Percentiles rank a stretch among this genome's conserved stretches.
Conservation (phyloP, 2,329 filamentous ascomycete species). For the Thermochaetoides dissita region DNA sequence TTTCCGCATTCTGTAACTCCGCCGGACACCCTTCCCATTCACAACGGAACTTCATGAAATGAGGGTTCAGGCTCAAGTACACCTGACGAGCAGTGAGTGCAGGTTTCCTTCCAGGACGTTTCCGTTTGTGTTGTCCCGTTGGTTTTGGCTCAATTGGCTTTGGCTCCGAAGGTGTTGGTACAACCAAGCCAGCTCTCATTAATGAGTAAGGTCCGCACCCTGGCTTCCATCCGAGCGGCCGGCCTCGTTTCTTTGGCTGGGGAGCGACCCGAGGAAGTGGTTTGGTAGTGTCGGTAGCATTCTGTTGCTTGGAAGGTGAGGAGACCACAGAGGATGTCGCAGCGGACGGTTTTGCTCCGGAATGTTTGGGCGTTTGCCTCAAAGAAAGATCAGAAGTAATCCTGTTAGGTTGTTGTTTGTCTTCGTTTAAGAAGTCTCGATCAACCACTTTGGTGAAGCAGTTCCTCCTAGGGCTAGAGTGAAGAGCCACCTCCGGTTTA, state of each 20-base stretch:
- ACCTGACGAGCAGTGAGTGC: slow-evolving; percentile 26
- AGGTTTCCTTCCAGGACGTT: slow-evolving; percentile 26
- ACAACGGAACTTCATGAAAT: slow-evolving; percentile 40
- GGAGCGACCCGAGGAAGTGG: slow-evolving; percentile 1
- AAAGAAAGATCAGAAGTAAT: slow-evolving; percentile 12
- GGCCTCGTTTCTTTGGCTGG: slow-evolving; percentile 24
- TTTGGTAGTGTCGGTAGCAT: too few relatives aligned
- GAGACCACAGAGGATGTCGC: not conserved
- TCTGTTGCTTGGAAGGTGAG: not conserved
- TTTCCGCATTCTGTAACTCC: slow-evolving; percentile 48
- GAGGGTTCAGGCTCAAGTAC: slow-evolving; percentile 28
- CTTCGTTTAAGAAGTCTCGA: not conserved
- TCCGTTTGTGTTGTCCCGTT: slow-evolving; percentile 18
- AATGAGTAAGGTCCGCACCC: slow-evolving; percentile 20
- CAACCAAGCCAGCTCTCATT: slow-evolving; percentile 2
- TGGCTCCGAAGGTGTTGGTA: slow-evolving; percentile 2
- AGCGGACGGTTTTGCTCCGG: not conserved
- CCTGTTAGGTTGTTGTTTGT: not conserved
- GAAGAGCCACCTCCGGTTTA: slow-evolving; percentile 6
- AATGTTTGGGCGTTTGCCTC: not conserved
- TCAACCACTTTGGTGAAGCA: not conserved
- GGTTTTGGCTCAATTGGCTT: slow-evolving; percentile 8
- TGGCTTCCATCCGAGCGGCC: slow-evolving; percentile 34
- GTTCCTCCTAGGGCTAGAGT: slow-evolving; percentile 6
- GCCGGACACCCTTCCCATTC: slow-evolving; percentile 47